These are phyloP conservation scores for Fraxinus angustifolia DNA, from an alignment of 305 asterid genomes.

Conservation along the genomic window DNA sequence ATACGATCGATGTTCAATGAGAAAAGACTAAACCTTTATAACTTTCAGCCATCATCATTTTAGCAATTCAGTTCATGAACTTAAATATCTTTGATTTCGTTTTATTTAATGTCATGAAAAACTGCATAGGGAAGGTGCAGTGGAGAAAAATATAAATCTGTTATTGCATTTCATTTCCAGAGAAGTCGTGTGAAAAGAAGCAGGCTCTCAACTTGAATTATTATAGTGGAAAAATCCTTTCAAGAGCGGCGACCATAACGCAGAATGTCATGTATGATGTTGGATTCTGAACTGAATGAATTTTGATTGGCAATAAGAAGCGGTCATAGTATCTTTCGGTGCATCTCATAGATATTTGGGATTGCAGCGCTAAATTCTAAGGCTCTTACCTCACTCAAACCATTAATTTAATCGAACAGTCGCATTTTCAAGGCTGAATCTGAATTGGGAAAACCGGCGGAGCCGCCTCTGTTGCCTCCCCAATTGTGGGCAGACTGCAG, in stretches of 20 bases:
- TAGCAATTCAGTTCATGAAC: neutral
- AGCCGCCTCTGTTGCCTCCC: conserved; percentile 21
- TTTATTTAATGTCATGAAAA: neutral
- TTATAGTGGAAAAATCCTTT: neutral
- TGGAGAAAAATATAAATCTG: neutral
- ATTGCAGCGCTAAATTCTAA: neutral
- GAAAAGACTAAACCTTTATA: neutral
- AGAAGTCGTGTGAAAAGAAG: neutral
- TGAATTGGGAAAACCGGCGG: neutral
- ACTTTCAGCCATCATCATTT: neutral
- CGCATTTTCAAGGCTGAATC: neutral
- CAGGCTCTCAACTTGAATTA: neutral
- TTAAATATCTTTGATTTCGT: neutral
- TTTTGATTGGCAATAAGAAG: conserved; percentile 21
- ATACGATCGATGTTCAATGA: neutral
- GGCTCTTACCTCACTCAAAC: neutral
- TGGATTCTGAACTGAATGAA: neutral
- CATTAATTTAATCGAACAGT: neutral
- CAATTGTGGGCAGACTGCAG: conserved; percentile 18
- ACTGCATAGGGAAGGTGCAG: neutral
- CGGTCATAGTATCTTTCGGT: conserved; percentile 27
- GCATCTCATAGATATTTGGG: conserved; percentile 18
- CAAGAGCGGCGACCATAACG: neutral
- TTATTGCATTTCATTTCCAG: neutral
- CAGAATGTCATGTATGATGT: neutral